A percentile compares a stretch with the other conserved stretches of the same genome.
Evolutionary conservation across 2,329 filamentous ascomycete genomes (phyloP).

Genomic region (Parastagonospora nodorum): DNA sequence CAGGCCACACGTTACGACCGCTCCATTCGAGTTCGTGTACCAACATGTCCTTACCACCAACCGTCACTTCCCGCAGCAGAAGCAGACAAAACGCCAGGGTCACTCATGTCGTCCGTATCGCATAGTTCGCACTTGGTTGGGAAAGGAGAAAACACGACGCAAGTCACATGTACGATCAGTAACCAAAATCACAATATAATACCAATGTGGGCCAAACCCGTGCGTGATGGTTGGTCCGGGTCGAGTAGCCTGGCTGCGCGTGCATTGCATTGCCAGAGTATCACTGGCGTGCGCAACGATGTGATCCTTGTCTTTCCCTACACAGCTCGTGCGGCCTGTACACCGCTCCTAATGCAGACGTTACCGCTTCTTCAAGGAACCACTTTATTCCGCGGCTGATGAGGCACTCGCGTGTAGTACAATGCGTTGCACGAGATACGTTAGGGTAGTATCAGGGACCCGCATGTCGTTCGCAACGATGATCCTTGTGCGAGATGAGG

Average conservation of each 20-base stretch:
- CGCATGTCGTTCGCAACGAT: constrained; percentile 1
- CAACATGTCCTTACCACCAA: not conserved
- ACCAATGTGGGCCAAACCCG: not conserved
- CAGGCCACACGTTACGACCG: not conserved
- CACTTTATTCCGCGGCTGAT: not conserved
- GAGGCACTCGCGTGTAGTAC: not conserved
- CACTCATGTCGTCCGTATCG: constrained; percentile 14
- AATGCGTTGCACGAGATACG: not conserved
- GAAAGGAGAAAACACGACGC: not conserved
- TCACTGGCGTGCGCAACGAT: too few species aligned
- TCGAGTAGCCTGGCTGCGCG: not conserved
- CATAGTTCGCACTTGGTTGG: too few species aligned
- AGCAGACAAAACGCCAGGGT: constrained; percentile 21
- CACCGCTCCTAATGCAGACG: too few species aligned
- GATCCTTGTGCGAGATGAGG: not conserved
- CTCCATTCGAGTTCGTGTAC: not conserved
- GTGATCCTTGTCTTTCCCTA: too few species aligned
- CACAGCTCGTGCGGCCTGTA: too few species aligned
- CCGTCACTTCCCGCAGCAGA: not conserved
- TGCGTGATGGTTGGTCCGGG: not conserved
- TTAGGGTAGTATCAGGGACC: not conserved
- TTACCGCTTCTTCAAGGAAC: not conserved
- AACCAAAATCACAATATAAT: not conserved
- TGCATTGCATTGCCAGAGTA: not conserved
- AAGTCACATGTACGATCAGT: not conserved